A percentile compares a stretch with the other conserved stretches of the same genome.
These are phyloP conservation scores for Neurospora intermedia DNA, from an alignment of 495 filamentous ascomycete species.

Conservation along the genomic window DNA sequence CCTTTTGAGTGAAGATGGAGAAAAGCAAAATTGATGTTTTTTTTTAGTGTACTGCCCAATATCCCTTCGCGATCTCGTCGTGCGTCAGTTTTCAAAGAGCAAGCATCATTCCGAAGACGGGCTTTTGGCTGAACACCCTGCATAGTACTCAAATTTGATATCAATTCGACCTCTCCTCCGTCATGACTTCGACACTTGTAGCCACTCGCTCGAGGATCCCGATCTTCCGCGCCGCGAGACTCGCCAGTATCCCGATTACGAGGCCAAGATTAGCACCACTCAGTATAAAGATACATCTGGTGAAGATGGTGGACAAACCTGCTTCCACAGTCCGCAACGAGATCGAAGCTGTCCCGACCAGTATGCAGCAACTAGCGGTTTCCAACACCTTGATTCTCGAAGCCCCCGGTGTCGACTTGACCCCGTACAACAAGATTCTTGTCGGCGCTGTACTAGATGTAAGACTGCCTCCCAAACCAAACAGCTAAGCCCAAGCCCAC, in stretches of 20 bases:
- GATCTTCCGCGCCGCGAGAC: neutral
- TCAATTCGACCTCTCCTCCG: neutral
- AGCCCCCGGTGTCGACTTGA: conserved; percentile 35
- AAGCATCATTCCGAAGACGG: neutral
- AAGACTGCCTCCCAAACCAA: neutral
- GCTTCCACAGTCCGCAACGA: neutral
- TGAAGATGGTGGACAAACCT: neutral
- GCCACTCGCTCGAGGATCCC: neutral
- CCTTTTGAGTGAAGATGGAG: neutral
- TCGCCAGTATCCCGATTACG: neutral
- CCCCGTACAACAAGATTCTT: conserved; percentile 35
- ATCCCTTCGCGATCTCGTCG: neutral
- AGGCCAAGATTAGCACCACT: neutral
- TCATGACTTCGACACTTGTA: neutral
- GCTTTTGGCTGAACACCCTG: neutral
- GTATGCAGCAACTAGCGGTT: conserved; percentile 22
- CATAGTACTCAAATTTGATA: neutral
- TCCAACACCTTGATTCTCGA: conserved; percentile 40
- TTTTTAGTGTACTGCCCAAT: neutral
- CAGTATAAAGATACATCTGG: neutral
- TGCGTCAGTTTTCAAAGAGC: neutral
- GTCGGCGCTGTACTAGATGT: conserved; percentile 48
- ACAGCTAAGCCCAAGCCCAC: neutral
- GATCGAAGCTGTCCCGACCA: neutral
- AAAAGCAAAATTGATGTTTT: neutral